Conservation (phyloP, 805 yeast genomes). For the Candida tammaniensis region DNA sequence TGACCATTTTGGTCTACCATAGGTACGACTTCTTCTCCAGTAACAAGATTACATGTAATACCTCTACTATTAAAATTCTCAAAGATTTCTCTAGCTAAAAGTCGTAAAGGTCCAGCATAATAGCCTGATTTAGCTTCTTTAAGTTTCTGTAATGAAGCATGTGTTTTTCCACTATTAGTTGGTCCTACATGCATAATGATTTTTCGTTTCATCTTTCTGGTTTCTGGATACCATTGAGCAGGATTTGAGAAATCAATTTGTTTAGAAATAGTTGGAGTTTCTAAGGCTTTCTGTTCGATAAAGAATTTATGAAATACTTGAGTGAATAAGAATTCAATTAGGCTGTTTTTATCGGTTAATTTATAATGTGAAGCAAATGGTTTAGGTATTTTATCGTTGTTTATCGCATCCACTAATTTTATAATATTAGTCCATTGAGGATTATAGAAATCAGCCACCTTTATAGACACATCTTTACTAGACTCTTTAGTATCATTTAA, state of each 20-base stretch:
- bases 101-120: slow-evolving; percentile 91
- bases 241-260: slow-evolving; percentile 34
- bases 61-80: slow-evolving; percentile 72
- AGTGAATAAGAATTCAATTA: slow-evolving; percentile 20
- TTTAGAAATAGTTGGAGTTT: slow-evolving; percentile 10
- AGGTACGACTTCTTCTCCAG: slow-evolving; percentile 92
- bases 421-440: slow-evolving; percentile 23
- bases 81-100: slow-evolving; percentile 87
- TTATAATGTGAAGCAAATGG: slow-evolving; percentile 16
- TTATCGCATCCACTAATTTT: slow-evolving; percentile 18
- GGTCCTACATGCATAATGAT: slow-evolving; percentile 96
- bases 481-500: too few species aligned
- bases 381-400: slow-evolving; percentile 17
- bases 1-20: slow-evolving; percentile 68
- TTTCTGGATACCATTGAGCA: slow-evolving; percentile 74
- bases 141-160: slow-evolving; percentile 70
- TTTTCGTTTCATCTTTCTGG: slow-evolving; percentile 74
- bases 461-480: too few species aligned
- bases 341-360: slow-evolving; percentile 17
- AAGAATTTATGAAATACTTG: slow-evolving; percentile 24
- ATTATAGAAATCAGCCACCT: slow-evolving; percentile 23
- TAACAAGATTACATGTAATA: slow-evolving; percentile 73
- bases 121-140: slow-evolving; percentile 70
- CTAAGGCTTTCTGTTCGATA: slow-evolving; percentile 12
- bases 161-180: slow-evolving; percentile 94